Evolutionary conservation across 306 rosid genomes (phyloP).

Genomic region (Hippophae gyantsensis): DNA sequence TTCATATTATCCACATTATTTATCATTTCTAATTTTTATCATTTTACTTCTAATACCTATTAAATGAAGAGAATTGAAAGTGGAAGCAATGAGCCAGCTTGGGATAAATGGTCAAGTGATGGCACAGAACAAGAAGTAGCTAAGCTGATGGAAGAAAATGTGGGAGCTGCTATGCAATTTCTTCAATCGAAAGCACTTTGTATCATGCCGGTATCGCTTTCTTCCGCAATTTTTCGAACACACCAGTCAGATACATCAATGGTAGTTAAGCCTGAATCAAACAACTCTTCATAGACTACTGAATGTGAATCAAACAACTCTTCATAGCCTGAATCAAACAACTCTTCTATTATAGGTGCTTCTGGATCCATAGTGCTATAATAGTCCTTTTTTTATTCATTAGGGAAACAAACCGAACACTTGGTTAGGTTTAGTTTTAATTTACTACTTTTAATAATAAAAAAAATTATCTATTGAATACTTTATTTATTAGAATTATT

Average conservation of each 20-base stretch:
- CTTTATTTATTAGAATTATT: too few relatives aligned
- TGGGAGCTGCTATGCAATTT: slow-evolving; percentile 97
- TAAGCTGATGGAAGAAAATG: slow-evolving; percentile 94
- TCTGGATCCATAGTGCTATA: neutral
- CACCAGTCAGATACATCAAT: slow-evolving; percentile 52
- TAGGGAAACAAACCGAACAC: too few relatives aligned
- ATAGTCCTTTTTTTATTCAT: too few relatives aligned
- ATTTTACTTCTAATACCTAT: slow-evolving; percentile 3
- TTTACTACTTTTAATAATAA: too few relatives aligned
- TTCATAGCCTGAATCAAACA: slow-evolving; percentile 38
- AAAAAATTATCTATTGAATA: too few relatives aligned
- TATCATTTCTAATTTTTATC: neutral
- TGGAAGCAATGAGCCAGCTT: slow-evolving; percentile 51
- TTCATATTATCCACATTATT: neutral
- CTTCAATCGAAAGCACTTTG: slow-evolving; percentile 97
- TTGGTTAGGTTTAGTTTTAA: too few relatives aligned
- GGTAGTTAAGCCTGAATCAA: slow-evolving; percentile 65
- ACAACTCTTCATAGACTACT: too few relatives aligned
- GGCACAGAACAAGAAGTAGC: slow-evolving; percentile 95
- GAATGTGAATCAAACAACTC: too few relatives aligned
- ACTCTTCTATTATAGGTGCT: neutral
- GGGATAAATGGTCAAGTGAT: slow-evolving; percentile 94
- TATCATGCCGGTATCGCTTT: slow-evolving; percentile 96
- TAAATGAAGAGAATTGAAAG: slow-evolving; percentile 50
- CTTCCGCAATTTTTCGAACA: slow-evolving; percentile 74